These are phyloP conservation scores for Ogataea trehalophila DNA, from an alignment of 805 yeast species.

Conservation along the genomic window DNA sequence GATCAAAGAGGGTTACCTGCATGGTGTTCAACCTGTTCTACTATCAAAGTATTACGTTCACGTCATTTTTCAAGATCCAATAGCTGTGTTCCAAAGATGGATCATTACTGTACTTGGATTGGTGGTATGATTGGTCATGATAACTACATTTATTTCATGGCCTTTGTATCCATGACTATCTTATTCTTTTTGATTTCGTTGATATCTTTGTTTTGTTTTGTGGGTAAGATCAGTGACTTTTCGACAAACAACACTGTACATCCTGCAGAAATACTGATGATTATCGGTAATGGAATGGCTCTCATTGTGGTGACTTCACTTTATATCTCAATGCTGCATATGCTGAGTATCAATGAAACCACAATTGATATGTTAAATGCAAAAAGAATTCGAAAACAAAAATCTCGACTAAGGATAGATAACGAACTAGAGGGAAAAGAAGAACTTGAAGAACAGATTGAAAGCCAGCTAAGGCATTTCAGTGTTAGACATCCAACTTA, in stretches of 20 bases:
- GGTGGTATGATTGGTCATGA: conserved; percentile 66
- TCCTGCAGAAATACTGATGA: conserved; percentile 28
- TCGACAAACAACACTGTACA: conserved; percentile 16
- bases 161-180: conserved; percentile 39
- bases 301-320: conserved; percentile 36
- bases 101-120: conserved; percentile 79
- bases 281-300: conserved; percentile 41
- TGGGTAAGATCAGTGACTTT: conserved; percentile 26
- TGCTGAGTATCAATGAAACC: conserved; percentile 43
- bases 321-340: conserved; percentile 40
- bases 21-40: conserved; percentile 67
- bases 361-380: conserved; percentile 43
- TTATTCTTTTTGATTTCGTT: conserved; percentile 35
- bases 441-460: conserved; percentile 16
- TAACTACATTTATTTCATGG: conserved; percentile 59
- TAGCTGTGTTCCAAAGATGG: conserved; percentile 67
- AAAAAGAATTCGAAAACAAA: conserved; percentile 8
- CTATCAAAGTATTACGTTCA: conserved; percentile 60
- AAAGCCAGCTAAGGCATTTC: conserved; percentile 35
- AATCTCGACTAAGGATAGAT: conserved; percentile 18
- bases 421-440: conserved; percentile 8
- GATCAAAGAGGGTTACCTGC: conserved; percentile 69
- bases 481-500: conserved; percentile 33
- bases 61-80: conserved; percentile 60
- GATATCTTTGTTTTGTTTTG: conserved; percentile 32